These are phyloP conservation scores for Rhododendron williamsianum DNA, from an alignment of 148 eudicot genomes.

Conservation along the genomic window DNA sequence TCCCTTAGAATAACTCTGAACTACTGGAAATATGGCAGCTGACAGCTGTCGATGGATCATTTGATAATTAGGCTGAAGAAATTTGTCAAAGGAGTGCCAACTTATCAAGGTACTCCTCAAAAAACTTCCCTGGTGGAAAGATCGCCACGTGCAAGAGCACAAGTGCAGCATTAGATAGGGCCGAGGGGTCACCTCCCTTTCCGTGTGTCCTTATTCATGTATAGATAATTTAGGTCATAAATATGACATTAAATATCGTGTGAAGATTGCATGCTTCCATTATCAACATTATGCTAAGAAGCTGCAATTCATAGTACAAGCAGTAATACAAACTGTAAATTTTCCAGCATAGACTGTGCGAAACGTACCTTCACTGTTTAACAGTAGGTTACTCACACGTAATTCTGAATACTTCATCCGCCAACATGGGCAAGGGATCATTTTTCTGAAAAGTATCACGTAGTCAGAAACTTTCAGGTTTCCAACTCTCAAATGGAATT, in stretches of 20 bases:
- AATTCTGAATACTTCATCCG: slow-evolving; percentile 43
- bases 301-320: background rate
- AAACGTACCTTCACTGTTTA: slow-evolving; percentile 36
- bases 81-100: background rate
- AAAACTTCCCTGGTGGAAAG: background rate
- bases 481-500: background rate
- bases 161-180: background rate
- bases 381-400: slow-evolving; percentile 14
- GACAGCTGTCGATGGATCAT: background rate
- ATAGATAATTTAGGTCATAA: background rate
- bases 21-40: background rate
- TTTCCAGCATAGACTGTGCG: background rate
- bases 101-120: background rate
- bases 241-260: background rate
- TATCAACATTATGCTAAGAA: background rate
- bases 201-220: background rate
- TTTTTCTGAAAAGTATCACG: slow-evolving; percentile 35
- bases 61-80: background rate
- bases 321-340: background rate
- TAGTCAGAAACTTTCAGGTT: slow-evolving; percentile 3
- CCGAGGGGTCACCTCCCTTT: background rate
- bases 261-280: background rate
- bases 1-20: background rate
- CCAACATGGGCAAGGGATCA: slow-evolving; percentile 17
- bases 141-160: background rate